phyloP scores from a whole-genome alignment of 2,329 filamentous ascomycete species.

The Xenoacremonium recifei region DNA sequence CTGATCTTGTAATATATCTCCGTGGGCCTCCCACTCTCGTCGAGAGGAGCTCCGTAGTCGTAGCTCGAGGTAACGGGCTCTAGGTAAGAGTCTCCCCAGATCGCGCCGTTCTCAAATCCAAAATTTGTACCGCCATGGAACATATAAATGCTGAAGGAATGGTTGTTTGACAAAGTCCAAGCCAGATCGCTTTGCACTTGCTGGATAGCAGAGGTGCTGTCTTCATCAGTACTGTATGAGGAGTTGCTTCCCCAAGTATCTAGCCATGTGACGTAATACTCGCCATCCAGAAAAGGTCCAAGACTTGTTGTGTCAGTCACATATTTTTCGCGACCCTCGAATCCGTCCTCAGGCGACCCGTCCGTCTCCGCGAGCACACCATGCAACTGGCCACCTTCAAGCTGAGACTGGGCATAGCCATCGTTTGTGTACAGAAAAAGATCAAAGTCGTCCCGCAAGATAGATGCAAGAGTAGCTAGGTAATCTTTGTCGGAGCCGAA shows the following conservation, averaged over 20 bases:
- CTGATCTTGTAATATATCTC: constrained; percentile 42
- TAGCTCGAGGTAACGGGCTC: constrained; percentile 46
- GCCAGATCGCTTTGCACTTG: background rate
- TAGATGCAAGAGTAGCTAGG: constrained; percentile 38
- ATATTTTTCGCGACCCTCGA: background rate
- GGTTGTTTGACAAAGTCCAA: constrained; percentile 26
- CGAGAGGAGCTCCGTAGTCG: constrained; percentile 49
- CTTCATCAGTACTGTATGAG: too few relatives aligned
- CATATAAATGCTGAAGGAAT: constrained; percentile 50
- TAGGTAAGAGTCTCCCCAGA: constrained; percentile 36
- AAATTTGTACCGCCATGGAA: constrained; percentile 53
- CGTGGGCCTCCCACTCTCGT: constrained; percentile 47
- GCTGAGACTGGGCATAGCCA: too few relatives aligned
- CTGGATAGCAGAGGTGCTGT: background rate
- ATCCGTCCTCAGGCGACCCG: background rate
- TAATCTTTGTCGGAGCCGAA: constrained; percentile 46
- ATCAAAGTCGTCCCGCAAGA: constrained; percentile 28
- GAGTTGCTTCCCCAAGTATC: background rate
- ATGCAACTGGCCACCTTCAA: background rate
- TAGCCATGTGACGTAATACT: background rate
- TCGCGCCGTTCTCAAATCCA: constrained; percentile 45
- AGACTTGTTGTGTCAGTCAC: constrained; percentile 40
- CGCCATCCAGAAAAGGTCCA: constrained; percentile 34
- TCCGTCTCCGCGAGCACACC: background rate
- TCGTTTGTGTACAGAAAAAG: background rate